phyloP scores from a whole-genome alignment of 1,284 basidiomycete genomes.

The Pyrrhoderma lamaoense region DNA sequence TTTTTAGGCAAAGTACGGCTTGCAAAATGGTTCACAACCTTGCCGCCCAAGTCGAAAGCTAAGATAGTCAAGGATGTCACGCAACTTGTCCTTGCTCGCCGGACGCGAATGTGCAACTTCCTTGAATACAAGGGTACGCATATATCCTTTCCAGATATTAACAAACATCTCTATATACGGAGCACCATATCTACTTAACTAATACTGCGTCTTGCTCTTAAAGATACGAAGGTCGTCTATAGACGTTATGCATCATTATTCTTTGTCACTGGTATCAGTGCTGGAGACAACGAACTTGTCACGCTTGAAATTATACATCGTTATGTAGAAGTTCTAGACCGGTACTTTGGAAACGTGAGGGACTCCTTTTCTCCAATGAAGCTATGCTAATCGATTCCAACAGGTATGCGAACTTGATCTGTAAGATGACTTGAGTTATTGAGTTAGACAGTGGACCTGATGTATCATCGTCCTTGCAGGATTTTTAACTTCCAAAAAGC shows the following conservation, averaged over 20 bases:
- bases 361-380: background rate
- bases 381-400: constrained; percentile 7
- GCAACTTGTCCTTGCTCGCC: constrained; percentile 90
- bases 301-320: constrained; percentile 57
- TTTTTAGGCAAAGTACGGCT: constrained; percentile 88
- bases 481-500: constrained; percentile 99
- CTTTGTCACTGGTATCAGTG: constrained; percentile 91
- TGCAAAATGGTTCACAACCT: constrained; percentile 98
- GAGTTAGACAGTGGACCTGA: constrained; percentile 8
- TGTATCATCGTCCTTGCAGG: constrained; percentile 32
- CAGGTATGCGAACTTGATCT: constrained; percentile 95
- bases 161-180: no score
- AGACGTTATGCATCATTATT: constrained; percentile 96
- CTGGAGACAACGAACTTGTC: constrained; percentile 70
- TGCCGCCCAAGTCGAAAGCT: constrained; percentile 88
- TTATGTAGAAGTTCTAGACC: constrained; percentile 97
- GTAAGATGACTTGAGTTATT: constrained; percentile 36
- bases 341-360: constrained; percentile 97
- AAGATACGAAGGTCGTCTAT: constrained; percentile 95
- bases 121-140: constrained; percentile 91
- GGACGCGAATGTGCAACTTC: constrained; percentile 99
- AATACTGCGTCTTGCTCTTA: no score
- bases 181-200: no score
- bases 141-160: background rate
- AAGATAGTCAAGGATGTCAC: constrained; percentile 99